These are phyloP conservation scores for Dicorynia guianensis DNA, from an alignment of 306 rosid species.

Conservation along the genomic window DNA sequence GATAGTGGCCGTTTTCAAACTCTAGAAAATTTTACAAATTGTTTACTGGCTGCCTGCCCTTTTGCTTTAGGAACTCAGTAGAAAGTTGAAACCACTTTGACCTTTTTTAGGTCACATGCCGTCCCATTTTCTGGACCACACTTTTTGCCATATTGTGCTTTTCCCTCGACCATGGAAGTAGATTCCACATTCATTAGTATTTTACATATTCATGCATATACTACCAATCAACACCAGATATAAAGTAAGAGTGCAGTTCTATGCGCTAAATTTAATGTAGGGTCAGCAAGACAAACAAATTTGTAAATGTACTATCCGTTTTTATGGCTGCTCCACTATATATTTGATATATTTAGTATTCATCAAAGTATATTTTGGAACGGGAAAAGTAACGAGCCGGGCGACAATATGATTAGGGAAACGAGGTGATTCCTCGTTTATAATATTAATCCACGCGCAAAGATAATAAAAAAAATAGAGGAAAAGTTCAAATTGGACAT, in stretches of 20 bases:
- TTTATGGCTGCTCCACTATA: no score
- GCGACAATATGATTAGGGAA: not conserved
- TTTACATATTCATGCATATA: constrained; percentile 1
- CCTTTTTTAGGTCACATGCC: constrained; percentile 18
- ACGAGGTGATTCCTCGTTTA: constrained; percentile 13
- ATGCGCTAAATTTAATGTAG: not conserved
- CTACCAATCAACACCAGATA: not conserved
- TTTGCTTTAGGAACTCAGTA: constrained; percentile 28
- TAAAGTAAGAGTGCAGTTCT: not conserved
- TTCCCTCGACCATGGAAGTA: constrained; percentile 1
- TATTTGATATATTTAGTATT: no score
- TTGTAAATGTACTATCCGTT: no score
- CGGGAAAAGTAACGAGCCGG: not conserved
- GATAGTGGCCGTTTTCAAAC: not conserved
- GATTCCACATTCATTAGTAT: not conserved
- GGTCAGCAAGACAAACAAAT: no score
- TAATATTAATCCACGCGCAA: not conserved
- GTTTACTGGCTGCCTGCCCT: constrained; percentile 41
- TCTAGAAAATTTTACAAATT: not conserved
- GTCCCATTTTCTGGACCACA: not conserved
- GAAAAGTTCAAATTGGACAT: not conserved
- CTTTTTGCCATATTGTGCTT: not conserved
- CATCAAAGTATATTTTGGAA: no score
- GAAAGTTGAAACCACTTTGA: constrained; percentile 27
- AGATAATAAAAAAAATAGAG: not conserved